phyloP scores from a whole-genome alignment of 345 rosid genomes.

The Euphorbia pulcherrima region DNA sequence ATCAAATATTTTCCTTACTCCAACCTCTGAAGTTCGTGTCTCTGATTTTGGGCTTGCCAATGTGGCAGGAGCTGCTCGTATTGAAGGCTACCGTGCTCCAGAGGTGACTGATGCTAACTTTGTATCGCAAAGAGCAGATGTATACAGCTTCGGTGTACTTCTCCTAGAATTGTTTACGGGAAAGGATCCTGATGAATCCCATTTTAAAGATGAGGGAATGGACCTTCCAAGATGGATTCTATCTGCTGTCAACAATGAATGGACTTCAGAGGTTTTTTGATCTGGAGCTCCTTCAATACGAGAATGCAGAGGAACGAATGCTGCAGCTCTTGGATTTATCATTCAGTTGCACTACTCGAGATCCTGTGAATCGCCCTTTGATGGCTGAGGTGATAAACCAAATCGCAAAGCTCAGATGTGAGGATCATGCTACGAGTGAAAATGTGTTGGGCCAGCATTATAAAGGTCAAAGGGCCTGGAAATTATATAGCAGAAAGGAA shows the following conservation, averaged over 20 bases:
- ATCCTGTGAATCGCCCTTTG: constrained; percentile 45
- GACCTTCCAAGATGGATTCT: constrained; percentile 52
- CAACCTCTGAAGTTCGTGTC: constrained; percentile 36
- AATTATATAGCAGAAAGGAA: too few relatives aligned
- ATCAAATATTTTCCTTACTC: constrained; percentile 44
- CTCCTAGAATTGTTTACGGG: constrained; percentile 42
- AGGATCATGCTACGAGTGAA: constrained; percentile 3
- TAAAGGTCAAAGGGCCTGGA: too few relatives aligned
- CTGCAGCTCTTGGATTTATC: constrained; percentile 44
- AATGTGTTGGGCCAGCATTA: too few relatives aligned
- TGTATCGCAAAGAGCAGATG: constrained; percentile 47
- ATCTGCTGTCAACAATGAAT: constrained; percentile 42
- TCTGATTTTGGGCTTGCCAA: constrained; percentile 44
- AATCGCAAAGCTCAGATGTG: constrained; percentile 24
- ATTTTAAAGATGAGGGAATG: constrained; percentile 38
- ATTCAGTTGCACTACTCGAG: constrained; percentile 34
- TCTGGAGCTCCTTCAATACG: constrained; percentile 37
- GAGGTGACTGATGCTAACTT: constrained; percentile 40
- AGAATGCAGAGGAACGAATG: constrained; percentile 44
- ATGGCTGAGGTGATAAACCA: constrained; percentile 26
- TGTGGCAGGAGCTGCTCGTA: constrained; percentile 26
- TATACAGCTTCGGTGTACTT: constrained; percentile 44
- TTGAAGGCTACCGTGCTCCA: constrained; percentile 44
- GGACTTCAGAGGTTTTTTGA: constrained; percentile 47
- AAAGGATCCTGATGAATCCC: constrained; percentile 40